Conservation (phyloP, 2,329 filamentous ascomycete genomes). For the Geosmithia flava region DNA sequence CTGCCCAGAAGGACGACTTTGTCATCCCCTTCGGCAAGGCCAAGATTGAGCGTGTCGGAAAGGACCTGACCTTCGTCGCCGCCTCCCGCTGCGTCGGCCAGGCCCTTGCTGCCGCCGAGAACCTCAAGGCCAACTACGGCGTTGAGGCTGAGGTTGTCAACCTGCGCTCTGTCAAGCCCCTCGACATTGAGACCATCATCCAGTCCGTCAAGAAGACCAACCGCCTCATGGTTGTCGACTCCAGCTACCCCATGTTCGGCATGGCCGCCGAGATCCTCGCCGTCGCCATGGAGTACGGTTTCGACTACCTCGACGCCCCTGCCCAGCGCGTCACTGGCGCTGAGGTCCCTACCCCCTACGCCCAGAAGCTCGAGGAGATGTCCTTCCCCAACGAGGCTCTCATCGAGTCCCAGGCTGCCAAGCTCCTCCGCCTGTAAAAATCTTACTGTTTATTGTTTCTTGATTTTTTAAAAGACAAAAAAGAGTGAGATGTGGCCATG, state of each 20-base stretch:
- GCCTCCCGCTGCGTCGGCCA: conserved; percentile 94
- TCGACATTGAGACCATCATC: conserved; percentile 90
- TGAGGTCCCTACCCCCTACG: conserved; percentile 94
- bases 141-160: conserved; percentile 96
- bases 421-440: conserved; percentile 67
- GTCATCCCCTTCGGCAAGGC: conserved; percentile 97
- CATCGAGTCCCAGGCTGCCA: conserved; percentile 79
- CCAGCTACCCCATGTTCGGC: conserved; percentile 90
- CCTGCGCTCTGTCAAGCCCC: conserved; percentile 91
- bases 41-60: conserved; percentile 94
- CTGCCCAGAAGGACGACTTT: conserved; percentile 90
- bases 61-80: conserved; percentile 90
- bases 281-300: conserved; percentile 92
- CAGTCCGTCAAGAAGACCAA: conserved; percentile 99
- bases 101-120: conserved; percentile 75
- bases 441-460: neutral
- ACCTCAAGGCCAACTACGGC: conserved; percentile 92
- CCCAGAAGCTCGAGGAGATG: conserved; percentile 87
- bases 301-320: conserved; percentile 93
- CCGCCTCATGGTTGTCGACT: conserved; percentile 83
- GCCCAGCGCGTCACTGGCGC: conserved; percentile 91
- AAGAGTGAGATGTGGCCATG: neutral
- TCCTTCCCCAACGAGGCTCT: conserved; percentile 82
- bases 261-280: conserved; percentile 89
- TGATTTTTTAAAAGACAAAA: neutral